Conservation (phyloP, 495 filamentous ascomycete genomes). For the Talaromyces liani region DNA sequence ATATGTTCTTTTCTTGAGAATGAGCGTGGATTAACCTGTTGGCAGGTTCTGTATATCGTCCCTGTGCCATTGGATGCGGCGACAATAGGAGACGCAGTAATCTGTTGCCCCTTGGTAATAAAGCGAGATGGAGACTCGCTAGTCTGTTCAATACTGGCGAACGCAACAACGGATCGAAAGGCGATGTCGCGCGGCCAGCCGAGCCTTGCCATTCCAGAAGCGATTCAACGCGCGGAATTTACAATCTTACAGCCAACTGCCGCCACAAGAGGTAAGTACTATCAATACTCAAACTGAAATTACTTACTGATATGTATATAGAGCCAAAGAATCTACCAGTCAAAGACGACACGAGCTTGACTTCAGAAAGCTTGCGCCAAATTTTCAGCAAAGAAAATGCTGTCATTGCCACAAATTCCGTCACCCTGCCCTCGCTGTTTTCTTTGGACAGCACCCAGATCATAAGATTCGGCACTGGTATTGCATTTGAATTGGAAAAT, state of each 20-base stretch:
- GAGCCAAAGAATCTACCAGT: background rate
- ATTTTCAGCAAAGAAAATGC: background rate
- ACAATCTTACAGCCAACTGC: constrained; percentile 1
- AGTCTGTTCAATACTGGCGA: constrained; percentile 19
- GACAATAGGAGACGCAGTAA: constrained; percentile 20
- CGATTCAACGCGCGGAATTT: no score
- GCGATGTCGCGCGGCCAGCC: background rate
- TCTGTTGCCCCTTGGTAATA: constrained; percentile 18
- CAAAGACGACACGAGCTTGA: background rate
- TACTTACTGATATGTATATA: constrained; percentile 1
- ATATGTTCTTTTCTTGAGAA: background rate
- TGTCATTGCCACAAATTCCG: constrained; percentile 4
- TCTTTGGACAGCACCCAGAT: background rate
- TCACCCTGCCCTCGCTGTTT: background rate
- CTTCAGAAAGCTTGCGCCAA: background rate
- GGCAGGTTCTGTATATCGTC: constrained; percentile 19
- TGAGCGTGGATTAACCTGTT: constrained; percentile 2
- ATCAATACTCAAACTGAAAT: background rate
- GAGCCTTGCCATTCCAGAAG: constrained; percentile 1
- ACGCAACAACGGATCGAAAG: constrained; percentile 15
- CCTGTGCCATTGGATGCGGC: constrained; percentile 21
- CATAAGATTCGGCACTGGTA: constrained; percentile 3
- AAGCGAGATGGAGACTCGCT: constrained; percentile 17
- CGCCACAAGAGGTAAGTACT: constrained; percentile 2
- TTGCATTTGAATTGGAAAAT: constrained; percentile 1